Evolutionary conservation across 176 grass and related monocot genomes (phyloP).

Genomic region (Eleusine coracana): DNA sequence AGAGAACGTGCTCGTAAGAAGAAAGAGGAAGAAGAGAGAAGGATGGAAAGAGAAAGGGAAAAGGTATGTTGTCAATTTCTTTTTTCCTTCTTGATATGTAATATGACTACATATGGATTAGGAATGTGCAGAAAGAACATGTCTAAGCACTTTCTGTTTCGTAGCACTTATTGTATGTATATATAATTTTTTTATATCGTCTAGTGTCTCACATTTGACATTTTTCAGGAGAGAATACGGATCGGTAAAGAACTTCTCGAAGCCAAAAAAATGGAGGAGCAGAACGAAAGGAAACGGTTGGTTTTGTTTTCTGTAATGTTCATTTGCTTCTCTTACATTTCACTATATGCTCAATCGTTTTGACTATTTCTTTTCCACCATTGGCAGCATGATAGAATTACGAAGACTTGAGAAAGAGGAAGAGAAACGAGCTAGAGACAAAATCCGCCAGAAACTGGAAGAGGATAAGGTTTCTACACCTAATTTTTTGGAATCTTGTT

Average conservation of each 20-base stretch:
- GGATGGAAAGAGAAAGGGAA: constrained; percentile 95
- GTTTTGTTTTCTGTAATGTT: constrained; percentile 31
- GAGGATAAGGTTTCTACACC: constrained; percentile 82
- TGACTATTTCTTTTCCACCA: not conserved
- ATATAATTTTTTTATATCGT: not conserved
- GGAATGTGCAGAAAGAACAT: not conserved
- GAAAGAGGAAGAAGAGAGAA: constrained; percentile 99
- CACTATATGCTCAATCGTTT: not conserved
- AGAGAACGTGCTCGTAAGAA: constrained; percentile 94
- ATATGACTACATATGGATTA: constrained; percentile 13
- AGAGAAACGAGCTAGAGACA: constrained; percentile 94
- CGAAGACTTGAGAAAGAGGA: constrained; percentile 96
- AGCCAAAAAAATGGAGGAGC: constrained; percentile 95
- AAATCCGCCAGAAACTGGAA: constrained; percentile 91
- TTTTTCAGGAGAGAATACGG: constrained; percentile 80
- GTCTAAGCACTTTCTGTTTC: constrained; percentile 8
- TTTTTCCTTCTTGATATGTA: constrained; percentile 2
- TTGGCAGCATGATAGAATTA: constrained; percentile 78
- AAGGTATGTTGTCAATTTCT: constrained; percentile 57
- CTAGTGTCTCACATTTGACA: constrained; percentile 21
- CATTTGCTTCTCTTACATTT: constrained; percentile 18
- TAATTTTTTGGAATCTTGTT: constrained; percentile 2
- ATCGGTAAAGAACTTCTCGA: constrained; percentile 97
- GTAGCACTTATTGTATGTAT: not conserved
- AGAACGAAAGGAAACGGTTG: constrained; percentile 92